Evolutionary conservation across 352 stramenopile genomes (phyloP).

Genomic region (Albugo laibachii): DNA sequence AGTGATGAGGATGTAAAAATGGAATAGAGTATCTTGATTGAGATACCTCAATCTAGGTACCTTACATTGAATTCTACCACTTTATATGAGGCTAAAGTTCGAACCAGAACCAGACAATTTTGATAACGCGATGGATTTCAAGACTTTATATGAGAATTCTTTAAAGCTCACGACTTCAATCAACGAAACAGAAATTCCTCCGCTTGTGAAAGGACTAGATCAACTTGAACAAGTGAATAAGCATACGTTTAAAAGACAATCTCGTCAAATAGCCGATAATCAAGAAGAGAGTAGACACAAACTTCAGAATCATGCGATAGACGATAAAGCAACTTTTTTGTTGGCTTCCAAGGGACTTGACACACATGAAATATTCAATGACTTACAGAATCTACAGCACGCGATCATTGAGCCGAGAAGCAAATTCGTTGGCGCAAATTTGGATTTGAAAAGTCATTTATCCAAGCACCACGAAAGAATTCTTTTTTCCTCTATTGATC

Average conservation of each 20-base stretch:
- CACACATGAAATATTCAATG: constrained; percentile 69
- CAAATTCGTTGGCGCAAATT: constrained; percentile 17
- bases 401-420: constrained; percentile 13
- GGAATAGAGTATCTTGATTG: too few species aligned
- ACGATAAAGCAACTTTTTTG: constrained; percentile 71
- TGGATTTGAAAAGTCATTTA: constrained; percentile 74
- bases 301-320: too few species aligned
- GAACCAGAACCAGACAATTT: neutral
- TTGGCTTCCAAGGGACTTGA: constrained; percentile 71
- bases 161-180: constrained; percentile 67
- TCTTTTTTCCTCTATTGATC: constrained; percentile 76
- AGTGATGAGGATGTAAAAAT: too few species aligned
- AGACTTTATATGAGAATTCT: constrained; percentile 72
- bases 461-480: constrained; percentile 85
- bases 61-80: too few species aligned
- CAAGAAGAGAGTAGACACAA: constrained; percentile 5
- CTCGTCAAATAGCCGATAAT: constrained; percentile 25
- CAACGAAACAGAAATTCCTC: constrained; percentile 50
- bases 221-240: constrained; percentile 51
- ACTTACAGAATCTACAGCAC: constrained; percentile 64
- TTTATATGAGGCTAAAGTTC: too few species aligned
- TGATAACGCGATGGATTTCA: constrained; percentile 46
- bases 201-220: constrained; percentile 57
- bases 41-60: too few species aligned
- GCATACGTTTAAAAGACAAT: constrained; percentile 1